Conservation (phyloP, 2,329 filamentous ascomycete genomes). For the Ophiostoma populinum region DNA sequence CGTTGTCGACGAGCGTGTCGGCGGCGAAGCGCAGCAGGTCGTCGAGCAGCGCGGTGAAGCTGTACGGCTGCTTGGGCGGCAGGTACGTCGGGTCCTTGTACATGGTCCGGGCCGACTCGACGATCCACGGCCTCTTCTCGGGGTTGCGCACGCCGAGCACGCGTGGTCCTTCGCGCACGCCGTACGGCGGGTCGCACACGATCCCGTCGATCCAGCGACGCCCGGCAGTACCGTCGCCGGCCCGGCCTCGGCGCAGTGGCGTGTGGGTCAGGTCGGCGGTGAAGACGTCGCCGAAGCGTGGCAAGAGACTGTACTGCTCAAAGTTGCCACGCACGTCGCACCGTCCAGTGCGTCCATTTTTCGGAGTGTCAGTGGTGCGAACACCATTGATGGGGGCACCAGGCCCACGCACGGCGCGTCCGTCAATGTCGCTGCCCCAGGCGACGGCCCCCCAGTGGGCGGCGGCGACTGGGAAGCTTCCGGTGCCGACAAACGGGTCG, state of each 20-base stretch:
- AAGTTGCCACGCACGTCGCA: slow-evolving; percentile 52
- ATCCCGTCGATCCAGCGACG: slow-evolving; percentile 64
- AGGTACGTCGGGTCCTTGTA: slow-evolving; percentile 49
- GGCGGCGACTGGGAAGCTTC: slow-evolving; percentile 78
- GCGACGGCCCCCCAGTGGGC: slow-evolving; percentile 75
- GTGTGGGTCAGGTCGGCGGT: slow-evolving; percentile 78
- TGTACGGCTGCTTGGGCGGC: slow-evolving; percentile 80
- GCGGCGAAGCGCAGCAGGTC: slow-evolving; percentile 77
- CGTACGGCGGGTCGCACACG: slow-evolving; percentile 89
- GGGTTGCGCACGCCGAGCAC: slow-evolving; percentile 66
- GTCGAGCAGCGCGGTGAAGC: slow-evolving; percentile 75
- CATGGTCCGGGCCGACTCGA: slow-evolving; percentile 51
- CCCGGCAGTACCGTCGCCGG: neutral
- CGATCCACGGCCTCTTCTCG: slow-evolving; percentile 37
- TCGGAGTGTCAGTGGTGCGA: slow-evolving; percentile 10
- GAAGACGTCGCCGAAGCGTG: slow-evolving; percentile 58
- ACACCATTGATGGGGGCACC: slow-evolving; percentile 26
- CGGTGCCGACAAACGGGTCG: slow-evolving; percentile 91
- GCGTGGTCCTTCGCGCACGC: slow-evolving; percentile 77
- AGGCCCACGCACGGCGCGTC: slow-evolving; percentile 66
- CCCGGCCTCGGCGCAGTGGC: slow-evolving; percentile 36
- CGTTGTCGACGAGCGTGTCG: slow-evolving; percentile 57
- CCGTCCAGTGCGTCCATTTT: slow-evolving; percentile 16
- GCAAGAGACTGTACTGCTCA: slow-evolving; percentile 56
- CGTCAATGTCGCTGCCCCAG: slow-evolving; percentile 87